These are phyloP conservation scores for Thermothielavioides terrestris DNA, from an alignment of 495 filamentous ascomycete species.

Conservation along the genomic window DNA sequence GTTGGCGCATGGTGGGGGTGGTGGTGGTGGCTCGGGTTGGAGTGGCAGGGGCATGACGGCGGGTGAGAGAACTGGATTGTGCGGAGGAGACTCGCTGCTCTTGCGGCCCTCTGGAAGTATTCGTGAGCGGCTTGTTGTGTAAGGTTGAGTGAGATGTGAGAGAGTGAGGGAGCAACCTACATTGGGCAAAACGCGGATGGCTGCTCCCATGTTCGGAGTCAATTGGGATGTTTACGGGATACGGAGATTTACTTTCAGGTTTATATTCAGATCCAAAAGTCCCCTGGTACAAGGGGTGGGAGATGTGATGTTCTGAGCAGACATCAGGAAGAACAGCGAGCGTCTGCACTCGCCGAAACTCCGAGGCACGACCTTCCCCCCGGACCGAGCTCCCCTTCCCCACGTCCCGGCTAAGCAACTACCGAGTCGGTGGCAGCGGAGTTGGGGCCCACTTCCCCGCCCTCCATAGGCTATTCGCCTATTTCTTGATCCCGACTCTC, in stretches of 20 bases:
- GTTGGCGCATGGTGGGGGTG: constrained; percentile 39
- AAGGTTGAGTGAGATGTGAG: not conserved
- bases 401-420: constrained; percentile 6
- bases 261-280: not conserved
- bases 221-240: not conserved
- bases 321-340: not conserved
- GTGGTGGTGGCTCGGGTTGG: constrained; percentile 68
- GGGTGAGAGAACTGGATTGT: constrained; percentile 87
- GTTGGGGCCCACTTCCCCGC: not conserved
- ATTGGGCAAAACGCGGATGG: constrained; percentile 50
- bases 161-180: constrained; percentile 32
- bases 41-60: constrained; percentile 85
- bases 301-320: not conserved
- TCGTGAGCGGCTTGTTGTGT: not conserved
- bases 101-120: constrained; percentile 51
- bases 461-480: not conserved
- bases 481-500: not conserved
- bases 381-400: constrained; percentile 1
- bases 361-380: not conserved
- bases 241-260: not conserved
- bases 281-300: not conserved
- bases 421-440: not conserved
- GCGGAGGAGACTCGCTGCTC: constrained; percentile 74
- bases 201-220: constrained; percentile 34
- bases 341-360: not conserved